phyloP scores from a whole-genome alignment of 495 filamentous ascomycete genomes.

The Penicillium maclennaniae region DNA sequence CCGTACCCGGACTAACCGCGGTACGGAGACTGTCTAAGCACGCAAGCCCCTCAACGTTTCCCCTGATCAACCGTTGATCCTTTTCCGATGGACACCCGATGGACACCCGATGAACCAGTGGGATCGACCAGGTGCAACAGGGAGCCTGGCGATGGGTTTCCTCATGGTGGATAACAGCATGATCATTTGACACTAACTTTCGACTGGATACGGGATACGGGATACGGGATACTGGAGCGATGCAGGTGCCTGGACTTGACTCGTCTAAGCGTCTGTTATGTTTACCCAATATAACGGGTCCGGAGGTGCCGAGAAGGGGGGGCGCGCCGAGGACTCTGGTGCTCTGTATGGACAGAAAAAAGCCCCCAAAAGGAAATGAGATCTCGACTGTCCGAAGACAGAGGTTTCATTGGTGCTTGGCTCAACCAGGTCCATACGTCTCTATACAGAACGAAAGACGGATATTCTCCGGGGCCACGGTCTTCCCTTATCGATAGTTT shows the following conservation, averaged over 20 bases:
- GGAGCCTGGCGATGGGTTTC: conserved; percentile 6
- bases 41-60: conserved; percentile 7
- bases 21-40: neutral
- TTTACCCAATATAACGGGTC: no score
- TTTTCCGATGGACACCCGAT: conserved; percentile 5
- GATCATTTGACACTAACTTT: neutral
- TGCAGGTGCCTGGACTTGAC: no score
- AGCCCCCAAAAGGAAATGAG: neutral
- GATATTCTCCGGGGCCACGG: neutral
- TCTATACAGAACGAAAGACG: no score
- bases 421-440: no score
- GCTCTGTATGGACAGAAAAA: neutral
- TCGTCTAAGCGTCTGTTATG: no score
- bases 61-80: conserved; percentile 28
- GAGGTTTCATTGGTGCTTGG: neutral
- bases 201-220: no score
- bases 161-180: neutral
- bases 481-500: no score
- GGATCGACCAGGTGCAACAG: conserved; percentile 16
- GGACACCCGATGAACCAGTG: conserved; percentile 14
- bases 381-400: neutral
- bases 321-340: no score
- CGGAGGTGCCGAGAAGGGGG: no score
- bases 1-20: neutral
- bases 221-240: no score